phyloP scores from a whole-genome alignment of 2,329 filamentous ascomycete species.

The Aspergillus novofumigatus region DNA sequence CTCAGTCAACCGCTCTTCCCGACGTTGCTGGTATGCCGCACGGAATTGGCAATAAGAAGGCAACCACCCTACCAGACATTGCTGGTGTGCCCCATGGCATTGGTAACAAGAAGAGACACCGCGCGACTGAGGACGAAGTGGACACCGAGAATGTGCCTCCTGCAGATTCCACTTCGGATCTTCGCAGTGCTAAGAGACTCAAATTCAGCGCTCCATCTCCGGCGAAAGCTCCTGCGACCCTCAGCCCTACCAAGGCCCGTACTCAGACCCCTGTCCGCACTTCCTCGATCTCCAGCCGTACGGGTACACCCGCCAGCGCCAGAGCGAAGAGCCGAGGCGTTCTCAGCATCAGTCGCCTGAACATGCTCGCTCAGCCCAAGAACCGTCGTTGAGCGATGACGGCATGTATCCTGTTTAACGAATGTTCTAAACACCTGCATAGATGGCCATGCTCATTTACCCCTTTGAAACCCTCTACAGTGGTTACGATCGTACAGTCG shows the following conservation, averaged over 20 bases:
- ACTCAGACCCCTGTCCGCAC: constrained; percentile 30
- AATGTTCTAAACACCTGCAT: constrained; percentile 7
- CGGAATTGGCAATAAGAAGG: constrained; percentile 36
- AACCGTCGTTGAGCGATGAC: constrained; percentile 24
- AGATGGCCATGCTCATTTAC: constrained; percentile 3
- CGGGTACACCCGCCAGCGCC: constrained; percentile 28
- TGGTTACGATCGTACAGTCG: background rate
- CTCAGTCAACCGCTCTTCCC: constrained; percentile 18
- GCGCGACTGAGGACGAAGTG: constrained; percentile 28
- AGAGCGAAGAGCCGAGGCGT: constrained; percentile 27
- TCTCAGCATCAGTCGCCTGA: constrained; percentile 45
- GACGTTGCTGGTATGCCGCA: constrained; percentile 36
- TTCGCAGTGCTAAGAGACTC: constrained; percentile 34
- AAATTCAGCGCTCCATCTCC: constrained; percentile 28
- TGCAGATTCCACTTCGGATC: constrained; percentile 17
- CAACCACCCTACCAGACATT: constrained; percentile 17
- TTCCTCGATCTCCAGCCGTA: constrained; percentile 11
- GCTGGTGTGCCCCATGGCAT: constrained; percentile 35
- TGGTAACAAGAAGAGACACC: constrained; percentile 38
- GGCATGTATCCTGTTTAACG: constrained; percentile 1
- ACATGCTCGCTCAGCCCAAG: constrained; percentile 47
- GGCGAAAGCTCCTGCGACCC: constrained; percentile 15
- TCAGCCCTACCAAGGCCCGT: constrained; percentile 34
- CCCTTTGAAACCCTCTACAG: background rate
- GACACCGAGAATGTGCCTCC: constrained; percentile 33